Conservation (phyloP, 2,329 filamentous ascomycete species). For the Claviceps maximensis region DNA sequence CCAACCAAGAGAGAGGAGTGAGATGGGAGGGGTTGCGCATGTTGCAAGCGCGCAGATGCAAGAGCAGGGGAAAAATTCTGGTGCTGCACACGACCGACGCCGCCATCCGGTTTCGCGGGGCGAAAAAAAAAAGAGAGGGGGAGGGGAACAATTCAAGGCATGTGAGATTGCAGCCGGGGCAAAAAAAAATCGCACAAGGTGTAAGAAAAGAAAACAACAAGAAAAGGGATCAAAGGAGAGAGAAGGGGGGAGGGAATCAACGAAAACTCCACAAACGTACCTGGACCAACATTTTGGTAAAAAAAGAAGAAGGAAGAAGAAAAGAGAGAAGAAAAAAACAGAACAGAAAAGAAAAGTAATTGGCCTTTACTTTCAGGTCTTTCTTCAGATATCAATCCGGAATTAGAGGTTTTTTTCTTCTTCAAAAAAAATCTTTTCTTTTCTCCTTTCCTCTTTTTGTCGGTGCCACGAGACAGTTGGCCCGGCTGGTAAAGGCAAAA, state of each 20-base stretch:
- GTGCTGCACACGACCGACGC: slow-evolving; percentile 4
- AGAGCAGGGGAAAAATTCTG: not conserved
- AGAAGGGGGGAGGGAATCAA: not conserved
- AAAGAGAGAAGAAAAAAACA: not conserved
- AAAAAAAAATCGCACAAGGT: not conserved
- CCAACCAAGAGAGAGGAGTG: not conserved
- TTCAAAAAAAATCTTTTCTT: not conserved
- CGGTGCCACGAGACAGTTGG: slow-evolving; percentile 1
- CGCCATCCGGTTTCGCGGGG: not conserved
- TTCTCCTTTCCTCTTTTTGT: slow-evolving; percentile 6
- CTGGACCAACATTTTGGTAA: slow-evolving; percentile 22
- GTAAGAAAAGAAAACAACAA: not conserved
- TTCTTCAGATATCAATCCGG: slow-evolving; percentile 4
- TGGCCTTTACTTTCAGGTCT: slow-evolving; percentile 10
- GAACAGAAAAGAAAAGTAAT: not conserved
- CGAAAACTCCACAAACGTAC: slow-evolving; percentile 15
- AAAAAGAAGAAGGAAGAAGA: not conserved
- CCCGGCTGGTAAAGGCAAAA: not conserved
- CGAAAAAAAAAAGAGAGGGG: not conserved
- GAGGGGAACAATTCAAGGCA: not conserved
- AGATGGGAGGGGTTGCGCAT: not conserved
- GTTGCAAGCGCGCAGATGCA: slow-evolving; percentile 1
- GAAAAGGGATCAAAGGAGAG: not conserved
- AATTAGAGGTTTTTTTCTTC: not conserved
- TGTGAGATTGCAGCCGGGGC: not conserved